Conservation (phyloP, 2,329 filamentous ascomycete genomes). For the Gnomoniopsis sp. region DNA sequence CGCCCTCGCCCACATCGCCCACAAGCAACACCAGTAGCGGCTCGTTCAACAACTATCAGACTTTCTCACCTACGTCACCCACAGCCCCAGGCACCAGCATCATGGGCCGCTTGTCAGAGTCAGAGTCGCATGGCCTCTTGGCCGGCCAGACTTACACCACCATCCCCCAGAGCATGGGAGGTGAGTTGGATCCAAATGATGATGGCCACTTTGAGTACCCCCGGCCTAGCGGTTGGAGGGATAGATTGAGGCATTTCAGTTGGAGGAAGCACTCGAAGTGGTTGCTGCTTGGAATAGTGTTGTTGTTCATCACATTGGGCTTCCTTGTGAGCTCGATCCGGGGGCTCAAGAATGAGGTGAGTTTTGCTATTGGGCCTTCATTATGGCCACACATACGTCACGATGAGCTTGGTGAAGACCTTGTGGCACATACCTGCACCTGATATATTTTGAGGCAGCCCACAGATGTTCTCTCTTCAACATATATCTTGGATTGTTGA, state of each 20-base stretch:
- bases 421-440: no score
- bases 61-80: conserved; percentile 32
- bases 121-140: conserved; percentile 42
- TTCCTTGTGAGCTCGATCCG: conserved; percentile 28
- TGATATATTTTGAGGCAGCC: no score
- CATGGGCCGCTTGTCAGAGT: conserved; percentile 35
- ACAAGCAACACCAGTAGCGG: conserved; percentile 15
- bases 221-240: conserved; percentile 21
- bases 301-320: conserved; percentile 28
- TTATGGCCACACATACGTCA: no score
- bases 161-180: conserved; percentile 33
- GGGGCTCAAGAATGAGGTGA: conserved; percentile 25
- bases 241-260: conserved; percentile 22
- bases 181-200: conserved; percentile 23
- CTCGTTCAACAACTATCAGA: conserved; percentile 36
- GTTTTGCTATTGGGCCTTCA: conserved; percentile 14
- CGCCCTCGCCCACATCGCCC: conserved; percentile 36
- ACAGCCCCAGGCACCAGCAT: conserved; percentile 16
- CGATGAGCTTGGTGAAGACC: no score
- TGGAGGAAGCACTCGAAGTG: conserved; percentile 24
- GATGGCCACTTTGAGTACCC: not conserved
- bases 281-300: conserved; percentile 25
- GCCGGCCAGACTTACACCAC: conserved; percentile 20
- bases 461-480: not conserved
- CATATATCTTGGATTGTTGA: no score